phyloP scores from a whole-genome alignment of 306 rosid species.

The Acacia crassicarpa region DNA sequence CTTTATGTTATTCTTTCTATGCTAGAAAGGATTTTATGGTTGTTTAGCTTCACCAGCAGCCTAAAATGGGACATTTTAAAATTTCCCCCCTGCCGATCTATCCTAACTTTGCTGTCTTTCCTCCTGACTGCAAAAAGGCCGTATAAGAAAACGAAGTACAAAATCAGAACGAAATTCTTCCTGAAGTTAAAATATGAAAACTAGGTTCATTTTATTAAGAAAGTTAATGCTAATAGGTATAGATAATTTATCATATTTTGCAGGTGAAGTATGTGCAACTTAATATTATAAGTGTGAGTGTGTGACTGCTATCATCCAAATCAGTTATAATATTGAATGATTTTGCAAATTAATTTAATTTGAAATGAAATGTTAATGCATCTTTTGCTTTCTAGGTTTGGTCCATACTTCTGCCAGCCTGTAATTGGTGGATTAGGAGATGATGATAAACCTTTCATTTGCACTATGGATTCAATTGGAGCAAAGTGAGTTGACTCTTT shows the following conservation, averaged over 20 bases:
- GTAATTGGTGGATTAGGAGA: constrained; percentile 96
- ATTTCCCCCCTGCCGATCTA: not conserved
- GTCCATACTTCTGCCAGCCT: constrained; percentile 96
- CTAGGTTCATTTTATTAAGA: not conserved
- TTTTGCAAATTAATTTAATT: not conserved
- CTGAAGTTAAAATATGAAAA: not conserved
- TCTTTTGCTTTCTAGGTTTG: constrained; percentile 59
- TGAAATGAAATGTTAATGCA: constrained; percentile 1
- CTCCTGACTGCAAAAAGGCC: not conserved
- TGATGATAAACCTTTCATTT: constrained; percentile 86
- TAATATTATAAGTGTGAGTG: not conserved
- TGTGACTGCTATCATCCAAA: not conserved
- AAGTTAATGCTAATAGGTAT: not conserved
- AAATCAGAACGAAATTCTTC: not conserved
- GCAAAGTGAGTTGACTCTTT: constrained; percentile 73
- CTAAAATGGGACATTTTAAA: not conserved
- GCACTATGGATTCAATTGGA: constrained; percentile 96
- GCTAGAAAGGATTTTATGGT: not conserved
- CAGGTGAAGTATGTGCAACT: not conserved
- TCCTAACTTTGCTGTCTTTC: not conserved
- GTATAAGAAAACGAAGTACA: not conserved
- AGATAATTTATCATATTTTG: not conserved
- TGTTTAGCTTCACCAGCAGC: not conserved
- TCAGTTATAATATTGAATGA: not conserved
- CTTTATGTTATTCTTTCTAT: not conserved